Percentiles rank a stretch among this genome's conserved stretches.
Conservation (phyloP, 2,329 filamentous ascomycete species). For the Cercospora citrullina region DNA sequence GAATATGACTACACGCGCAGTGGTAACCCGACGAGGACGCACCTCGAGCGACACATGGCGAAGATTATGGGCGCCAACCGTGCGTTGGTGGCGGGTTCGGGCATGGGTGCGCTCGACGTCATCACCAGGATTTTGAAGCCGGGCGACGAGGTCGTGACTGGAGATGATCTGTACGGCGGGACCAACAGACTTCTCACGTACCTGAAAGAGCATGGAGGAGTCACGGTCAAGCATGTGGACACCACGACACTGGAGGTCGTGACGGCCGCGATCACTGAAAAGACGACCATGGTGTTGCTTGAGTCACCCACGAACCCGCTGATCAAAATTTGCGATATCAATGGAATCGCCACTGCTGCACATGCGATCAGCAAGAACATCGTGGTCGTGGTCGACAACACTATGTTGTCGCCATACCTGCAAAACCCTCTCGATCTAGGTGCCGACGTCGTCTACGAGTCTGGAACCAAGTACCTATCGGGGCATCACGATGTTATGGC, state of each 20-base stretch:
- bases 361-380: constrained; percentile 77
- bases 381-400: constrained; percentile 93
- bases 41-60: constrained; percentile 92
- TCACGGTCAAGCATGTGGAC: constrained; percentile 93
- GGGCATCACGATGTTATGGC: constrained; percentile 99
- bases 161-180: constrained; percentile 94
- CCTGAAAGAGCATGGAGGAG: constrained; percentile 82
- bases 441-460: constrained; percentile 95
- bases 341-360: constrained; percentile 70
- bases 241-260: constrained; percentile 78
- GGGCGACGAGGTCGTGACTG: constrained; percentile 95
- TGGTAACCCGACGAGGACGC: constrained; percentile 92
- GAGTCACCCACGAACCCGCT: constrained; percentile 97
- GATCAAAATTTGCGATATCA: constrained; percentile 96
- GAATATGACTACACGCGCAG: constrained; percentile 99
- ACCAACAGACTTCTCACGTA: constrained; percentile 93
- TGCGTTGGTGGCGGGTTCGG: constrained; percentile 88
- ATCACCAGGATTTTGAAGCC: constrained; percentile 88
- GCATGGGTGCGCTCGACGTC: constrained; percentile 96
- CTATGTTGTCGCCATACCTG: constrained; percentile 95
- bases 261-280: constrained; percentile 65
- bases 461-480: constrained; percentile 94
- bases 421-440: constrained; percentile 92
- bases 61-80: constrained; percentile 98
- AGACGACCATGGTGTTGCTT: constrained; percentile 92